Evolutionary conservation across 495 filamentous ascomycete genomes (phyloP), one percentile per base, ranked within the genome.

Genomic region (Penicillium desertorum): DNA sequence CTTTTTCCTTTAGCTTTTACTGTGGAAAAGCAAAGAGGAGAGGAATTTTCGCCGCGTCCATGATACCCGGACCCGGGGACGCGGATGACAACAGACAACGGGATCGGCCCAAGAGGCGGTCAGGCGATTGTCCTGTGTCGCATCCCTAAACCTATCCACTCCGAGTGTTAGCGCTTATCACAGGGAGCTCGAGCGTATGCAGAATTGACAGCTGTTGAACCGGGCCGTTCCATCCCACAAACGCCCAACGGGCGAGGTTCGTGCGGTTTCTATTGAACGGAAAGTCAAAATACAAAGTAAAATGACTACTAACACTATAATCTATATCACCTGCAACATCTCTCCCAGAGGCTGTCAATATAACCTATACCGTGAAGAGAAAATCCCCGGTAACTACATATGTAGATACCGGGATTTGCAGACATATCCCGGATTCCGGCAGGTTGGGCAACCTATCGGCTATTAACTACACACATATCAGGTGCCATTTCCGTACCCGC

Each of bases 81-180:
- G 17, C 22, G 52, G 52, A 23, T 51, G 37, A 27, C 49, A 46
- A 27, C 43, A 45, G 41, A 55, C 52, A 46, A 39, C 39, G 43
- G 29, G 52, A 55, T 29, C 51, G 20, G 9, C 29, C 41, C 55
- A 44, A 55, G 45, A 36, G 58, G 55, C 49, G 59, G 59, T 62
- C 59, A 62, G 25, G 12, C 45, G 12, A 42, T 29, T 8, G 10
- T n/a, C 19, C 44, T 36, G 32, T 58, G 42, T n/a, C 25, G 29
- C 14, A 20, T 43, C 10, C 5, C 43, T 16, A 4, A 39, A 7
- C 0, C 29, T 45, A 39, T 17, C 34, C 23, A 47, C 20, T 41
- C 12, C 11, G 20, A 46, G 43, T 12, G 17, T 27, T 51, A 46
- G 44, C 44, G 10, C 39, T 34, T 56, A 17, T n/a, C 30, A 46